Evolutionary conservation across 148 eudicot genomes (phyloP).

Genomic region (Gaultheria prostrata): DNA sequence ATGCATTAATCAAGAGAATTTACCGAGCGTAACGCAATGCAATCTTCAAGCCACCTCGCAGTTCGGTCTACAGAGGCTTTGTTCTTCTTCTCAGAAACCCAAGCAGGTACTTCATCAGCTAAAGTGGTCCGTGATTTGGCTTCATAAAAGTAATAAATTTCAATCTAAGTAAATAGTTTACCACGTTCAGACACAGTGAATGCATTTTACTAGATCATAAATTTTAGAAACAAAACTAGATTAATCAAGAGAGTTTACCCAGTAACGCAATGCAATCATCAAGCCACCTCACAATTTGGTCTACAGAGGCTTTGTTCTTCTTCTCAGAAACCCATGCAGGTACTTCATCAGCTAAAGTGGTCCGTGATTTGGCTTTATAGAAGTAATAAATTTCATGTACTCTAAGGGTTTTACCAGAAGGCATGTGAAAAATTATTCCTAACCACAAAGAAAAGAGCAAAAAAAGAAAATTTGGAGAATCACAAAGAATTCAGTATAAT

Average conservation of each 20-base stretch:
- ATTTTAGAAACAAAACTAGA: neutral
- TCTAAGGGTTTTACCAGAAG: constrained; percentile 62
- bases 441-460: neutral
- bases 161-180: constrained; percentile 23
- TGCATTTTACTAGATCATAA: constrained; percentile 1
- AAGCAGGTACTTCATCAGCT: constrained; percentile 83
- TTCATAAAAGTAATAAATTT: constrained; percentile 59
- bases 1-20: neutral
- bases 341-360: constrained; percentile 75
- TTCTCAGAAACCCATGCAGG: constrained; percentile 75
- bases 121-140: constrained; percentile 70
- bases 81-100: constrained; percentile 72
- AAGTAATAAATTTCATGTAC: constrained; percentile 60
- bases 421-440: constrained; percentile 4
- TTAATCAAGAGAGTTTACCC: constrained; percentile 25
- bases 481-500: neutral
- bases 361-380: constrained; percentile 71
- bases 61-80: constrained; percentile 73
- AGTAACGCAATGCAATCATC: constrained; percentile 61
- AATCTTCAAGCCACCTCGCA: constrained; percentile 75
- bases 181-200: neutral
- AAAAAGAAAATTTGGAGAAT: neutral
- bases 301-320: constrained; percentile 67
- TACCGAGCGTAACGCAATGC: constrained; percentile 50
- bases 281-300: constrained; percentile 76